phyloP scores from a whole-genome alignment of 1,139 yeast genomes.

The Taphrina populina region DNA sequence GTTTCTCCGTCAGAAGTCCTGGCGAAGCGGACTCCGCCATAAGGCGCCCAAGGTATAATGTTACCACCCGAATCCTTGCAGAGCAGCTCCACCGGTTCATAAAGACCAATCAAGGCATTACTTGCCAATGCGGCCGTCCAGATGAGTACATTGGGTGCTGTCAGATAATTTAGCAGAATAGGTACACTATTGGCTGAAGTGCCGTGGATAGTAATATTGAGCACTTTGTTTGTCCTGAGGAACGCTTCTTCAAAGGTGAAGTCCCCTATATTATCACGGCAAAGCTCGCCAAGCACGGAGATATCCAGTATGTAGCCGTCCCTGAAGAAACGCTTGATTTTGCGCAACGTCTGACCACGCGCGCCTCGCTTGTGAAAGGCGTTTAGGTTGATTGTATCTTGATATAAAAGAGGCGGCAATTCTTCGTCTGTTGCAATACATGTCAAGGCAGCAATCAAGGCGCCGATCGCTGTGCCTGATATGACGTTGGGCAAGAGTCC shows the following conservation, averaged over 20 bases:
- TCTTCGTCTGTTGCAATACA: conserved; percentile 81
- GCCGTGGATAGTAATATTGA: conserved; percentile 87
- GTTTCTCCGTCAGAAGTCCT: conserved; percentile 64
- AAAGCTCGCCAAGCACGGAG: conserved; percentile 65
- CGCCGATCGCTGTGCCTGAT: conserved; percentile 95
- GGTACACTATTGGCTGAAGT: conserved; percentile 59
- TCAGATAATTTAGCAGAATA: conserved; percentile 76
- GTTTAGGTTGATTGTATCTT: conserved; percentile 50
- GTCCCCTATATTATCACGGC: conserved; percentile 78
- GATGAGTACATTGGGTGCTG: conserved; percentile 92
- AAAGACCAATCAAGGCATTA: conserved; percentile 88
- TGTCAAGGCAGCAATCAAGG: conserved; percentile 84
- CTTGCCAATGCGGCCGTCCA: conserved; percentile 97
- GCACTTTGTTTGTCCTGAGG: conserved; percentile 72
- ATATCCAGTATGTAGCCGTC: conserved; percentile 74
- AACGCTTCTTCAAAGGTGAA: conserved; percentile 89
- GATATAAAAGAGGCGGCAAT: conserved; percentile 44
- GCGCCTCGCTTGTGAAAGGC: conserved; percentile 47
- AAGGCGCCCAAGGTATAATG: conserved; percentile 63
- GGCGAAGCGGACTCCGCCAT: conserved; percentile 25
- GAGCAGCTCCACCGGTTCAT: conserved; percentile 78
- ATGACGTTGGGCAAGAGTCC: conserved; percentile 79
- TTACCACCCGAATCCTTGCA: conserved; percentile 72
- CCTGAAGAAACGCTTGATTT: conserved; percentile 49
- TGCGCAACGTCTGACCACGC: conserved; percentile 59